These are phyloP conservation scores for Neocallimastix lanati DNA, from an alignment of 192 early-diverging fungal genomes.

Conservation along the genomic window DNA sequence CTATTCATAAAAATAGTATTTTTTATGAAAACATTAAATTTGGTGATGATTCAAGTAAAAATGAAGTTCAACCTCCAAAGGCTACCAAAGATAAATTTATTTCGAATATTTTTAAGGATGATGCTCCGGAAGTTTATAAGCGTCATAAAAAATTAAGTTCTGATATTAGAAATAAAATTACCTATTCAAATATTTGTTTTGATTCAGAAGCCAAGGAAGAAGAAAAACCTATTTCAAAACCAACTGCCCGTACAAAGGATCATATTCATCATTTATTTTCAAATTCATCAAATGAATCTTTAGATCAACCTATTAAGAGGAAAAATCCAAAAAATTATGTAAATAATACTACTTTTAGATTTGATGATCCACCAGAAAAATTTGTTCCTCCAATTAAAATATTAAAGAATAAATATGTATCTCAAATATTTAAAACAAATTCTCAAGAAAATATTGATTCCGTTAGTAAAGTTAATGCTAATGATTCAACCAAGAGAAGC, in stretches of 20 bases:
- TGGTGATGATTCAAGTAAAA: neutral
- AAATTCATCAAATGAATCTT: neutral
- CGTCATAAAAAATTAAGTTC: neutral
- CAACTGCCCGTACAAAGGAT: neutral
- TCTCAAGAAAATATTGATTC: too few species aligned
- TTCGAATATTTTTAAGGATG: neutral
- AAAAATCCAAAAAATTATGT: neutral
- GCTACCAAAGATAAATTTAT: neutral
- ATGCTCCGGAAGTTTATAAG: neutral
- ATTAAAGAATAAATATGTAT: neutral
- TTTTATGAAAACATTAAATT: neutral
- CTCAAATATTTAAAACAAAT: neutral
- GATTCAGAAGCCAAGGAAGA: too few species aligned
- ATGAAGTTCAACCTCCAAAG: neutral
- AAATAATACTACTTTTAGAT: neutral
- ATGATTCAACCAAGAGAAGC: too few species aligned
- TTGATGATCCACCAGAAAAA: neutral
- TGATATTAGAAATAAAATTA: neutral
- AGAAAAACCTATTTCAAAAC: neutral
- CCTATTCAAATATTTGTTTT: neutral
- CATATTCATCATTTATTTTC: neutral
- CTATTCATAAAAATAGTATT: neutral
- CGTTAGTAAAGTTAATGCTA: too few species aligned
- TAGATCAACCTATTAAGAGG: neutral
- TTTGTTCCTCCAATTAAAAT: neutral